Conservation (phyloP, 73 alveolate species). For the Tetrahymena elliotti region DNA sequence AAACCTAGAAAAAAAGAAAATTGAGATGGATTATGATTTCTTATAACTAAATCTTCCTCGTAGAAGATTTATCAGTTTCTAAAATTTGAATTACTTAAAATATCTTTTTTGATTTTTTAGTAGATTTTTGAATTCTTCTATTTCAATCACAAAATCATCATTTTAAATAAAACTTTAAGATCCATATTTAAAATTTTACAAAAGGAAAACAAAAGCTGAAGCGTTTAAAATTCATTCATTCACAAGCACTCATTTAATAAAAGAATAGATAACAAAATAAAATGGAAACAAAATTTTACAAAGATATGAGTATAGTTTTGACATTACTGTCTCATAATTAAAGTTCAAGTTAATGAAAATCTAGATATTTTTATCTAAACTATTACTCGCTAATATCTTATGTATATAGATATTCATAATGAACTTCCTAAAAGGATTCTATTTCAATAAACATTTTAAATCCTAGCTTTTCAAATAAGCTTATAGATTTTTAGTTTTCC, state of each 20-base stretch:
- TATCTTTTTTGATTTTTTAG: background rate
- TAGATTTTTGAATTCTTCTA: background rate
- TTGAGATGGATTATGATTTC: background rate
- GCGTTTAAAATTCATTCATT: background rate
- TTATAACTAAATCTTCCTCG: background rate
- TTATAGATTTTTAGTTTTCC: background rate
- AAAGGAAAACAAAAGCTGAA: background rate
- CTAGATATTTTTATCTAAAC: background rate
- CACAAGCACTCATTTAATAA: background rate
- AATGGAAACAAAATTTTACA: too few relatives aligned
- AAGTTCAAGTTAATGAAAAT: background rate
- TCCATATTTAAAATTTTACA: background rate
- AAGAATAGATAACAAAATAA: background rate
- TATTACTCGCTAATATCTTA: background rate
- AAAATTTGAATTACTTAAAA: background rate
- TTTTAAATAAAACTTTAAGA: too few relatives aligned
- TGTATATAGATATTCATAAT: background rate
- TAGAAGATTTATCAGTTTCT: background rate
- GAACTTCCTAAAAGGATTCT: constrained; percentile 13
- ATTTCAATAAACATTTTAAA: constrained; percentile 1
- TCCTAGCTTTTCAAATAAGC: constrained; percentile 8
- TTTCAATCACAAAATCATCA: background rate
- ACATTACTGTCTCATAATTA: background rate
- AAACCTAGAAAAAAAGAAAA: background rate
- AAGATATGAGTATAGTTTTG: too few relatives aligned